These are phyloP conservation scores for Fusarium sp. DNA, from an alignment of 2,329 filamentous ascomycete genomes.

Conservation along the genomic window DNA sequence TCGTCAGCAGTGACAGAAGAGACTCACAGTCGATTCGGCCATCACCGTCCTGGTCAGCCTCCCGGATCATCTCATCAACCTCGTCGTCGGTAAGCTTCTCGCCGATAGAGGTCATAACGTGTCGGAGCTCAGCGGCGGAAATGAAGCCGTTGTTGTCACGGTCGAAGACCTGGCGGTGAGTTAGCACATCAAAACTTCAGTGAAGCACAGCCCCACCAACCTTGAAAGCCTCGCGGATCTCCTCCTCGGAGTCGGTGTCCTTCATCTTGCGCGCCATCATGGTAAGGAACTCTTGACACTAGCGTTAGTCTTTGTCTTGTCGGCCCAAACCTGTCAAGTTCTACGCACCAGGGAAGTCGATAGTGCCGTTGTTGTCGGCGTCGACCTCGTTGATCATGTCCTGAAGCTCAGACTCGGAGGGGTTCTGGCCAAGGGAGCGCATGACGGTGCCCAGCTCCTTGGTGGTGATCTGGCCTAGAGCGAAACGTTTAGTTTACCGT, in stretches of 20 bases:
- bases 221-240: slow-evolving; percentile 90
- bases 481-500: slow-evolving; percentile 34
- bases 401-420: slow-evolving; percentile 87
- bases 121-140: slow-evolving; percentile 84
- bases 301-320: slow-evolving; percentile 30
- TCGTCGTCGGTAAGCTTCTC: slow-evolving; percentile 92
- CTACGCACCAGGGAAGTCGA: slow-evolving; percentile 82
- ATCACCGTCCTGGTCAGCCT: slow-evolving; percentile 89
- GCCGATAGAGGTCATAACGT: slow-evolving; percentile 91
- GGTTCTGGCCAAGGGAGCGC: slow-evolving; percentile 89
- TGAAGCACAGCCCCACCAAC: slow-evolving; percentile 52
- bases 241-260: slow-evolving; percentile 89
- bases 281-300: slow-evolving; percentile 77
- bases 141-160: slow-evolving; percentile 93
- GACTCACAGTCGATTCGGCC: slow-evolving; percentile 84
- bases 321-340: background rate
- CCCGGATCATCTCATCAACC: slow-evolving; percentile 92
- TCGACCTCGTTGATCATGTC: slow-evolving; percentile 96
- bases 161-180: slow-evolving; percentile 69
- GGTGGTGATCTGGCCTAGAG: slow-evolving; percentile 84
- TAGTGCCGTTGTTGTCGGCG: slow-evolving; percentile 90
- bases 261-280: slow-evolving; percentile 98
- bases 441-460: slow-evolving; percentile 91
- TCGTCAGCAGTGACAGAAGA: background rate
- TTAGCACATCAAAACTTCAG: background rate